These are phyloP conservation scores for Cytospora piceicola DNA, from an alignment of 2,329 filamentous ascomycete species.

Conservation along the genomic window DNA sequence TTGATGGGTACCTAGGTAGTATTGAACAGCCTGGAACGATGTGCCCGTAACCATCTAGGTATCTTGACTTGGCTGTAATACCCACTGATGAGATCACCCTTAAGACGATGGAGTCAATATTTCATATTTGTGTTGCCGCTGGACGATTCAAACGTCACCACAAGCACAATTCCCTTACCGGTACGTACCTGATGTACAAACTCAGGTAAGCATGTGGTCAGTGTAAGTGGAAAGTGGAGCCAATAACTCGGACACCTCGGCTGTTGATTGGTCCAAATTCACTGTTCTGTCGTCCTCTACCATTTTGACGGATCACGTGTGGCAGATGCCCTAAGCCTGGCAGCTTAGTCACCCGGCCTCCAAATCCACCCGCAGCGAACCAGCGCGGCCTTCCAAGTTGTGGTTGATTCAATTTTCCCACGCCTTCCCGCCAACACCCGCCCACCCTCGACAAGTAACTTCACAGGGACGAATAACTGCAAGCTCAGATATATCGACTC, in stretches of 20 bases:
- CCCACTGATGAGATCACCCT: too few species aligned
- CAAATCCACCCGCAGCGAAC: constrained; percentile 3
- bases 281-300: neutral
- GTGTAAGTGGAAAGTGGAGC: neutral
- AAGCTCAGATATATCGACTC: constrained; percentile 29
- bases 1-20: too few species aligned
- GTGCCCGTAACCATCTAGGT: too few species aligned
- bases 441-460: constrained; percentile 30
- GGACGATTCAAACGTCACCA: too few species aligned
- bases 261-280: neutral
- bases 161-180: too few species aligned
- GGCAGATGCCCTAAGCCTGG: neutral
- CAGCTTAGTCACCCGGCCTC: neutral
- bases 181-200: too few species aligned
- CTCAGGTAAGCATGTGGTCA: neutral
- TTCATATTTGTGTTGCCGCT: too few species aligned
- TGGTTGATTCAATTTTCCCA: constrained; percentile 26
- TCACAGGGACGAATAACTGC: constrained; percentile 27
- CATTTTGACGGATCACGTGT: constrained; percentile 3
- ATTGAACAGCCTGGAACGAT: too few species aligned
- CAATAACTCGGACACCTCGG: neutral
- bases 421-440: constrained; percentile 21
- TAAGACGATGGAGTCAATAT: too few species aligned
- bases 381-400: constrained; percentile 1
- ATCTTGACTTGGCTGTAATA: too few species aligned